A percentile compares a stretch with the other conserved stretches of the same genome.
These are phyloP conservation scores for Metschnikowia dekortorum DNA, from an alignment of 805 yeast species.

Conservation along the genomic window DNA sequence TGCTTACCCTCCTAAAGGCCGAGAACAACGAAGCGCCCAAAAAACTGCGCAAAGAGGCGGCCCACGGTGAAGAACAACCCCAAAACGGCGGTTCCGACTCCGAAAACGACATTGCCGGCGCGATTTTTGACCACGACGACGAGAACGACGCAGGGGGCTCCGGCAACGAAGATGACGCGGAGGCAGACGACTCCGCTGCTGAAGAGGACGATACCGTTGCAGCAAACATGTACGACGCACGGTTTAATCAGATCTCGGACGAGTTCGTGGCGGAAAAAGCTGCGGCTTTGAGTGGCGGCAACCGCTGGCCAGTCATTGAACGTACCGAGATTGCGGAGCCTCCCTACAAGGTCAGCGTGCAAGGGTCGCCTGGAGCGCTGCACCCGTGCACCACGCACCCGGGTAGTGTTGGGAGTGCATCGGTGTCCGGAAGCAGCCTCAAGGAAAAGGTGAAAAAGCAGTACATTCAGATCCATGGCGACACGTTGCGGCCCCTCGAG, in stretches of 20 bases:
- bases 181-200: neutral
- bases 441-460: constrained; percentile 28
- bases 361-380: constrained; percentile 24
- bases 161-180: constrained; percentile 13
- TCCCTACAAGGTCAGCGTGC: constrained; percentile 30
- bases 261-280: constrained; percentile 27
- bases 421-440: constrained; percentile 11
- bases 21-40: constrained; percentile 33
- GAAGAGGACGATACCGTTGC: constrained; percentile 16
- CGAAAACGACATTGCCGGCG: constrained; percentile 24
- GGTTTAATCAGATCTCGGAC: constrained; percentile 56
- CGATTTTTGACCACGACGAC: constrained; percentile 20
- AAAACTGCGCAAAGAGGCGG: constrained; percentile 11
- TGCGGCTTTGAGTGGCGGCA: constrained; percentile 14
- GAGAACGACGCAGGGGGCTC: constrained; percentile 8
- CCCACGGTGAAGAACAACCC: constrained; percentile 1
- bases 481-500: constrained; percentile 36
- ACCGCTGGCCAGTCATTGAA: constrained; percentile 25
- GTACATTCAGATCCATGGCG: constrained; percentile 15
- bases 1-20: constrained; percentile 52
- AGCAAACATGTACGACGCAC: constrained; percentile 72
- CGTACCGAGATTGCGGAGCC: constrained; percentile 17
- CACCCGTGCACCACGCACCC: constrained; percentile 11
- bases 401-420: constrained; percentile 1
- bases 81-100: constrained; percentile 9